Percentiles rank a stretch among this genome's conserved stretches.
These are phyloP conservation scores for Tanozyma kutaoensis DNA, from an alignment of 805 yeast species.

Conservation along the genomic window DNA sequence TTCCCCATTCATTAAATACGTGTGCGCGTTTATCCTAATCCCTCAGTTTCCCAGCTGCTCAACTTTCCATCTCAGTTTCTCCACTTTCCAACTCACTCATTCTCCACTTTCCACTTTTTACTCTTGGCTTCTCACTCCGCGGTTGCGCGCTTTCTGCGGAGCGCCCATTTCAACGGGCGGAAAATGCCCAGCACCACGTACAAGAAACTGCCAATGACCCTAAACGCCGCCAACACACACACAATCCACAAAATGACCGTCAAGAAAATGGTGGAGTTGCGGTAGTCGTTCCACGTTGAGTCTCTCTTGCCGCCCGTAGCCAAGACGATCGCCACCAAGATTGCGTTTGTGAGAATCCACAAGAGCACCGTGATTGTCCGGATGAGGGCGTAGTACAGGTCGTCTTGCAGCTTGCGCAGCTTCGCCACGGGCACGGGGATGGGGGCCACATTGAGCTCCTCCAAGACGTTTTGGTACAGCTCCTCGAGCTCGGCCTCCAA, in stretches of 20 bases:
- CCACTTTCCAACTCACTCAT: no score
- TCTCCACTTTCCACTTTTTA: no score
- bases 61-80: no score
- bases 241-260: conserved; percentile 87
- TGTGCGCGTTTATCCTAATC: no score
- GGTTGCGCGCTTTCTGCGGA: no score
- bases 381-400: conserved; percentile 79
- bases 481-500: conserved; percentile 65
- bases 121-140: no score
- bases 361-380: conserved; percentile 79
- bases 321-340: conserved; percentile 69
- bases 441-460: conserved; percentile 34
- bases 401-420: conserved; percentile 26
- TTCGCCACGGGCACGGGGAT: conserved; percentile 10
- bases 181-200: conserved; percentile 33
- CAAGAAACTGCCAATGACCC: conserved; percentile 62
- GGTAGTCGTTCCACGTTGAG: conserved; percentile 12
- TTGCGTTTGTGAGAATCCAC: conserved; percentile 83
- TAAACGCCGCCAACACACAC: conserved; percentile 75
- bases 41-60: no score
- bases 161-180: conserved; percentile 28
- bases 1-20: no score
- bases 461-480: conserved; percentile 52
- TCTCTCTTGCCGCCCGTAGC: conserved; percentile 65
- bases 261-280: conserved; percentile 53